Evolutionary conservation across 2,329 filamentous ascomycete genomes (phyloP).

Genomic region (Lojkania enalia): DNA sequence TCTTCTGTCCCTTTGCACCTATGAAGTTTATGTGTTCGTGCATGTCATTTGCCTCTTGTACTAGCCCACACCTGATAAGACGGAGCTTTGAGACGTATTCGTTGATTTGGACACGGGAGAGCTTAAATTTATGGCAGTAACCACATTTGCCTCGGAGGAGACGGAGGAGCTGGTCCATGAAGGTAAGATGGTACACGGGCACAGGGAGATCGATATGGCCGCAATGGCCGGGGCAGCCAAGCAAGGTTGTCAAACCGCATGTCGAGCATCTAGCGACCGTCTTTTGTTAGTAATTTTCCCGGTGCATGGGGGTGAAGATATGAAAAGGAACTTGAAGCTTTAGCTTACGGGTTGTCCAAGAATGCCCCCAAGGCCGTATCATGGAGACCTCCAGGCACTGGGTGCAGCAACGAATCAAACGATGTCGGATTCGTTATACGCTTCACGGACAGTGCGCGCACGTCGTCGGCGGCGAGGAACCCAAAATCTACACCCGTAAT

Average conservation of each 20-base stretch:
- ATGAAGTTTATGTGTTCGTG: slow-evolving; percentile 51
- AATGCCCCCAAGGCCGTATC: slow-evolving; percentile 90
- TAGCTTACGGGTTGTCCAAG: slow-evolving; percentile 75
- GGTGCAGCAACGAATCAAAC: slow-evolving; percentile 90
- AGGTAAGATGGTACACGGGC: slow-evolving; percentile 93
- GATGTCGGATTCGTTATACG: slow-evolving; percentile 90
- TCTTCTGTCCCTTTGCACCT: slow-evolving; percentile 35
- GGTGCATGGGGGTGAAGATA: background rate
- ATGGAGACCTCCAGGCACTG: slow-evolving; percentile 87
- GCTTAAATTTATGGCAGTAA: slow-evolving; percentile 85
- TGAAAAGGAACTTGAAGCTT: background rate
- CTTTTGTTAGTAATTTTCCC: slow-evolving; percentile 8
- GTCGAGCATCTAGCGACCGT: slow-evolving; percentile 80
- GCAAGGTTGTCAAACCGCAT: slow-evolving; percentile 79
- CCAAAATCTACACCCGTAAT: slow-evolving; percentile 89
- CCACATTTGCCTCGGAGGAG: slow-evolving; percentile 85
- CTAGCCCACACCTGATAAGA: slow-evolving; percentile 80
- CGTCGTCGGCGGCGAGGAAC: slow-evolving; percentile 79
- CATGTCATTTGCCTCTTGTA: slow-evolving; percentile 65
- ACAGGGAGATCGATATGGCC: slow-evolving; percentile 95
- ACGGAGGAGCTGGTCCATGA: slow-evolving; percentile 87
- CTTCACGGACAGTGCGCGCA: slow-evolving; percentile 88
- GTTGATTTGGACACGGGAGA: slow-evolving; percentile 76
- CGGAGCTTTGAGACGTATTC: slow-evolving; percentile 81
- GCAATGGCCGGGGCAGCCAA: slow-evolving; percentile 82